Conservation (phyloP, 106 monocot species). For the Apostasia ramifera region DNA sequence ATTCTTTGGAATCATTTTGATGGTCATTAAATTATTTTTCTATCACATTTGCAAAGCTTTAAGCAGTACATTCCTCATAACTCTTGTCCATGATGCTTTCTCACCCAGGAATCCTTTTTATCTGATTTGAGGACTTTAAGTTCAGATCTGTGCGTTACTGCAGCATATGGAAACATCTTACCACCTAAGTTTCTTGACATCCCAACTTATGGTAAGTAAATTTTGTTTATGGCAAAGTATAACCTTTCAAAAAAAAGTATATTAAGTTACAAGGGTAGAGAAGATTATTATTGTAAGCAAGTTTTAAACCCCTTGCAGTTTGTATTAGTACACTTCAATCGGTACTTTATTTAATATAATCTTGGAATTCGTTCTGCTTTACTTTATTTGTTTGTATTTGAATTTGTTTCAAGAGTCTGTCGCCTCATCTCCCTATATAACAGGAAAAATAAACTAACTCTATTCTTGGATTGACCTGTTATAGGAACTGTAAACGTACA, state of each 20-base stretch:
- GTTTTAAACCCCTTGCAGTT: too few species aligned
- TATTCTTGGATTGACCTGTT: slow-evolving; percentile 2
- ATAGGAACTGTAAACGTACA: slow-evolving; percentile 95
- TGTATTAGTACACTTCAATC: too few species aligned
- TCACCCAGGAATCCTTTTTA: slow-evolving; percentile 72
- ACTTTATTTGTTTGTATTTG: not conserved
- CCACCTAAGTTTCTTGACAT: slow-evolving; percentile 81
- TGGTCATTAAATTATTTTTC: not conserved
- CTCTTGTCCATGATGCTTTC: not conserved
- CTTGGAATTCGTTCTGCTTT: not conserved
- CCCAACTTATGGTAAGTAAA: slow-evolving; percentile 65
- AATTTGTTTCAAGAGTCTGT: not conserved
- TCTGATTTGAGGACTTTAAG: slow-evolving; percentile 59
- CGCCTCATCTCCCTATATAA: too few species aligned
- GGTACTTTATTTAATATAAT: too few species aligned
- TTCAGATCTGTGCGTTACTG: slow-evolving; percentile 84
- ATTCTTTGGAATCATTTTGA: too few species aligned
- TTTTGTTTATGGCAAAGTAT: not conserved
- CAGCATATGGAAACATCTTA: slow-evolving; percentile 96
- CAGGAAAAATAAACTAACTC: too few species aligned
- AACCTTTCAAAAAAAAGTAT: too few species aligned
- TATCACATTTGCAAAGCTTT: slow-evolving; percentile 1
- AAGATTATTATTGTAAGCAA: too few species aligned
- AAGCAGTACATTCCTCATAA: not conserved
- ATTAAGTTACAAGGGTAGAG: too few species aligned